A percentile compares a stretch with the other conserved stretches of the same genome.
Evolutionary conservation across 805 yeast species (phyloP).

Genomic region (Candida caryicola): DNA sequence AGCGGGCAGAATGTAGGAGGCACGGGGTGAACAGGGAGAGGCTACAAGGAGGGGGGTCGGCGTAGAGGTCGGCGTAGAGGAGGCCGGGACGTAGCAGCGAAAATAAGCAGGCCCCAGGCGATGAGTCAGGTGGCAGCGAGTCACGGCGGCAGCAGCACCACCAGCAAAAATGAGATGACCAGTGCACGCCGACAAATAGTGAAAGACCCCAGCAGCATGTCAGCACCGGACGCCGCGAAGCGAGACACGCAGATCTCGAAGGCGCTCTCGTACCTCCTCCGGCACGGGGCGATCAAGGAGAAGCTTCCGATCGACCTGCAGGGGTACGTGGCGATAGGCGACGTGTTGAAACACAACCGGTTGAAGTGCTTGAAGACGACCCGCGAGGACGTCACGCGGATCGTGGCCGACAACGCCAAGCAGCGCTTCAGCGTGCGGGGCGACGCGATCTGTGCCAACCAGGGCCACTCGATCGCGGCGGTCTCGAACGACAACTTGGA

Average conservation of each 20-base stretch:
- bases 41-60: no score
- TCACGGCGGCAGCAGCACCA: no score
- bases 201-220: constrained; percentile 3
- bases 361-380: constrained; percentile 57
- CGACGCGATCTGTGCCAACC: constrained; percentile 73
- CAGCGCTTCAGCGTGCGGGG: constrained; percentile 57
- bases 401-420: constrained; percentile 68
- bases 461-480: constrained; percentile 74
- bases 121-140: no score
- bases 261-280: constrained; percentile 66
- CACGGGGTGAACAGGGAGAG: no score
- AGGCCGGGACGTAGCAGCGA: no score
- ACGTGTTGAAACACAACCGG: constrained; percentile 54
- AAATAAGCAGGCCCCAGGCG: no score
- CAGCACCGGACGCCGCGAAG: constrained; percentile 11
- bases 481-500: constrained; percentile 43
- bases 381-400: constrained; percentile 51
- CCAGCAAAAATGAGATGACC: no score
- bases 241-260: constrained; percentile 65
- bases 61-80: no score
- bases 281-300: constrained; percentile 84
- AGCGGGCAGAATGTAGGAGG: no score
- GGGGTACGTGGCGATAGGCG: constrained; percentile 62
- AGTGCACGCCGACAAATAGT: constrained; percentile 1
- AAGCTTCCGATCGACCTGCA: constrained; percentile 56